These are phyloP conservation scores for Ogataea paradorogensis DNA, from an alignment of 805 yeast species.

Conservation along the genomic window DNA sequence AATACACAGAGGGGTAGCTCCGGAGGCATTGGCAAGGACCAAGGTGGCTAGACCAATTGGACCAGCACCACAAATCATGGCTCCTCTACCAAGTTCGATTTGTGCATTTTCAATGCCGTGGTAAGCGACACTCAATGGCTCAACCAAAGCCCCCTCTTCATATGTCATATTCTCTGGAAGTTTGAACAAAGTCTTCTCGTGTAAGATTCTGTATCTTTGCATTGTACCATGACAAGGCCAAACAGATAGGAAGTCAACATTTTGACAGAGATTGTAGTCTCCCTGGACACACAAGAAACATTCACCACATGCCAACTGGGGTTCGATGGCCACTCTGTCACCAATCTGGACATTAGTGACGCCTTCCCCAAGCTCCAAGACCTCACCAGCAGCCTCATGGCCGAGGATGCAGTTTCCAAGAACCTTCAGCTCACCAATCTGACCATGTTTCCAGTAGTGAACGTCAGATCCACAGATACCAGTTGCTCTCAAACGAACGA, in stretches of 20 bases:
- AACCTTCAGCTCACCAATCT: constrained; percentile 48
- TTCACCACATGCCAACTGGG: constrained; percentile 50
- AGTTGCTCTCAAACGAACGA: constrained; percentile 60
- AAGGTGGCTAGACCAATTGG: constrained; percentile 57
- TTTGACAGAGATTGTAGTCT: constrained; percentile 39
- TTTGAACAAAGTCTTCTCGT: constrained; percentile 34
- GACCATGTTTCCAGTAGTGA: constrained; percentile 66
- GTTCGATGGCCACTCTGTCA: constrained; percentile 50
- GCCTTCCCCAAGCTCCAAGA: constrained; percentile 45
- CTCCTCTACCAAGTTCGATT: constrained; percentile 45
- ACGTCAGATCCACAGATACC: constrained; percentile 80
- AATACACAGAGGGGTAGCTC: constrained; percentile 50
- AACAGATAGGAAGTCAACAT: constrained; percentile 38
- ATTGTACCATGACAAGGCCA: constrained; percentile 39
- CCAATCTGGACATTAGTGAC: constrained; percentile 45
- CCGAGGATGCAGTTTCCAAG: constrained; percentile 38
- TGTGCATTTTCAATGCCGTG: constrained; percentile 49
- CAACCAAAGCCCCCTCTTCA: constrained; percentile 54
- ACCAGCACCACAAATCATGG: constrained; percentile 52
- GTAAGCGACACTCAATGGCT: constrained; percentile 53
- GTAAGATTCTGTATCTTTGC: constrained; percentile 37
- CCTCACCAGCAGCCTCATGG: constrained; percentile 45
- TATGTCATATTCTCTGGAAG: constrained; percentile 43
- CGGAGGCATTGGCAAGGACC: constrained; percentile 47
- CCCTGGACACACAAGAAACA: constrained; percentile 39